Base-by-base conservation (phyloP, 768 basidiomycete genomes). In the Cystobasidiopsis lactophilus region DNA sequence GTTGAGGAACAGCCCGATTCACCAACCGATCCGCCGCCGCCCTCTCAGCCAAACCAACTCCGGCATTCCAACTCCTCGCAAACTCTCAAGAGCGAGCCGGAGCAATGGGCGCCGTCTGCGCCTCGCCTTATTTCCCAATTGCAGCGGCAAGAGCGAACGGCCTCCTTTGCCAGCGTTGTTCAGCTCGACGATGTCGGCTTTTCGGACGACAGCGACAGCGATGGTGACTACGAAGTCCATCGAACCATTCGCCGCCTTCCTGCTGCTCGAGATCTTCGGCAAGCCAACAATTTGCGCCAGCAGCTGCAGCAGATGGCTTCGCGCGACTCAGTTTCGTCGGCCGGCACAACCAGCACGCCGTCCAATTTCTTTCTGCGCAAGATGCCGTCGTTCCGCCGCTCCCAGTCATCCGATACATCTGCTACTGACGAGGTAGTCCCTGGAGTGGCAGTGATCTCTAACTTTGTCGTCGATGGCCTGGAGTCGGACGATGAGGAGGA, bases 401-500 rank as follows among this genome's bases (percentile, higher is more conserved):
- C 16, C 31, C 38, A 9, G 38, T 26, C 11, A 7, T 55, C 50
- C n/a, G 59, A 57, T 2, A 54, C 50, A 18, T 2, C 33, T 41
- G 35, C 49, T 10, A 38, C 37, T 18, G 47, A 27, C 2, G 53
- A 33, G 3, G 56, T 37, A 18, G 43, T 50, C 7, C 35, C 35
- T 24, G 52, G 41, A 2, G 24, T 35, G n/a, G 52, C 41, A 14
- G 26, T 85, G 37, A 71, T 85, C 11, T 79, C 83, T 46, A 65
- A 55, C 50, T 61, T 77, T 75, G 37, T 68, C 19, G 54, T 59
- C 33, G 62, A 61, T 1, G 59, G 57, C 9, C 31, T 65, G 10
- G 52, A 60, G 58, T 80, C 75, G 56, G 77, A 82, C 51, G 77
- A 84, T 3, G 83, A 79, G 53, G 64, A 64, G 19, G 72, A 68